A percentile compares a stretch with the other conserved stretches of the same genome.
phyloP scores from a whole-genome alignment of 805 yeast genomes.

The Grigorovia yakushimaensis region DNA sequence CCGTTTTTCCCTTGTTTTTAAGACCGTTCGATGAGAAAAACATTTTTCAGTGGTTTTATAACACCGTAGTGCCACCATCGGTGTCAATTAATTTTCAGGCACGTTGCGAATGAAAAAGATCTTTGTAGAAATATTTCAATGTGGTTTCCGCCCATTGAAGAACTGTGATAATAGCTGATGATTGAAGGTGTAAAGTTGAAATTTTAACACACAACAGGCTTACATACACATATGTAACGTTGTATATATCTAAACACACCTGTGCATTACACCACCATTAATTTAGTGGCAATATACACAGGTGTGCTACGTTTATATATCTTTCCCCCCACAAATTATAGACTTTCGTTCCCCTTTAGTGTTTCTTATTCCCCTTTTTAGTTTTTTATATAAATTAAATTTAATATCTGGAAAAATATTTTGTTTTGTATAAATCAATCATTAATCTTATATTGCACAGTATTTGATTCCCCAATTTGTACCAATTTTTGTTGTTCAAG shows the following conservation, averaged over 20 bases:
- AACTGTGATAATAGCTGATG: no score
- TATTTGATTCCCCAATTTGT: no score
- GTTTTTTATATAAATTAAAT: not conserved
- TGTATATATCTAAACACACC: not conserved
- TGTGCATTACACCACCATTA: not conserved
- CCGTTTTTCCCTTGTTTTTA: not conserved
- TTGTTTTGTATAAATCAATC: not conserved
- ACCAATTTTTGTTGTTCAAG: no score
- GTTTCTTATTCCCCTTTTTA: not conserved
- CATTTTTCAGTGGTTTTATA: not conserved
- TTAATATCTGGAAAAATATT: not conserved
- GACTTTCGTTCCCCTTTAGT: not conserved
- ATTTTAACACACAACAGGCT: no score
- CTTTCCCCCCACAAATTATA: not conserved
- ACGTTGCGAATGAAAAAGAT: not conserved
- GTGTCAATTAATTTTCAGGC: not conserved
- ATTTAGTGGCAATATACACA: no score
- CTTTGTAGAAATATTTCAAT: not conserved
- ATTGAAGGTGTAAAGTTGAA: no score
- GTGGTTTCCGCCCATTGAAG: not conserved
- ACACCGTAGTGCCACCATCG: not conserved
- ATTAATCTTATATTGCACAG: no score
- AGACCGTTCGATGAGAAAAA: not conserved
- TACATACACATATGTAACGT: not conserved
- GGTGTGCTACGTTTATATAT: not conserved